These are phyloP conservation scores for Prototheca cutis DNA, from an alignment of 163 green algal genomes.

Conservation along the genomic window DNA sequence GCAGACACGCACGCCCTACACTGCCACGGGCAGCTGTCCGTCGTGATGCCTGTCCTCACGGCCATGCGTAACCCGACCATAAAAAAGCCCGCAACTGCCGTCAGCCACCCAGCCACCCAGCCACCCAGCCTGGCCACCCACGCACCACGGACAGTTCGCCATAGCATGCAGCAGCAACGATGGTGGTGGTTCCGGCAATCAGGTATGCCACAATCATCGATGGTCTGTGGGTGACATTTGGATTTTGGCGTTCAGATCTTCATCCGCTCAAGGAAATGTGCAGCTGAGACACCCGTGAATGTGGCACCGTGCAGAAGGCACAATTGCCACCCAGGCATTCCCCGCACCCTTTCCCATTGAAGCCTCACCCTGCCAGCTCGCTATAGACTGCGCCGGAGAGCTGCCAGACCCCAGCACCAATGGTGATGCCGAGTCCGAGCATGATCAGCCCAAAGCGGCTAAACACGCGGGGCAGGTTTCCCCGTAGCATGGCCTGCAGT, in stretches of 20 bases:
- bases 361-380: background rate
- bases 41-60: too few species aligned
- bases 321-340: too few species aligned
- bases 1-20: too few species aligned
- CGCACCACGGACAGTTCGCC: slow-evolving; percentile 20
- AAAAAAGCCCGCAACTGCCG: too few species aligned
- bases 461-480: slow-evolving; percentile 20
- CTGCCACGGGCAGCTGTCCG: too few species aligned
- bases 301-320: too few species aligned
- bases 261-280: background rate
- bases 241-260: too few species aligned
- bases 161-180: slow-evolving; percentile 18
- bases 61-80: too few species aligned
- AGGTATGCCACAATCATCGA: slow-evolving; percentile 22
- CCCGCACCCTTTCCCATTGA: too few species aligned
- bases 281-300: too few species aligned
- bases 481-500: slow-evolving; percentile 27
- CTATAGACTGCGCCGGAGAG: slow-evolving; percentile 4
- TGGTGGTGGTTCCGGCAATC: slow-evolving; percentile 7
- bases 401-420: slow-evolving; percentile 16
- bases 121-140: too few species aligned
- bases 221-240: slow-evolving; percentile 13
- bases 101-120: too few species aligned
- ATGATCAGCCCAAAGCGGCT: slow-evolving; percentile 17
- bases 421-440: slow-evolving; percentile 24